These are phyloP conservation scores for Aureobasidium pullulans DNA, from an alignment of 2,329 filamentous ascomycete genomes.

Conservation along the genomic window DNA sequence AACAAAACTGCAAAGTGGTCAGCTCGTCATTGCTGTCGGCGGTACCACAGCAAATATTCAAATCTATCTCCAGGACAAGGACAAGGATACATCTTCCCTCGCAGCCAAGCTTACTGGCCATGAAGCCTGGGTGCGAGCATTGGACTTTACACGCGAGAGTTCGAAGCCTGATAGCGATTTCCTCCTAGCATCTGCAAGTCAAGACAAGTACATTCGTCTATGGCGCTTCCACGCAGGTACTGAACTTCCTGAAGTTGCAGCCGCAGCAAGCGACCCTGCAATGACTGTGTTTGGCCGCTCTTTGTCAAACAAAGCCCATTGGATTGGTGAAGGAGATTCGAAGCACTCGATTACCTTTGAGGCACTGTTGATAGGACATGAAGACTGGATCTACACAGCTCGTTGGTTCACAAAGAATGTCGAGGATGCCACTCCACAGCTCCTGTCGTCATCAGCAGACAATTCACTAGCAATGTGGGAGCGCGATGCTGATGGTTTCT, in stretches of 20 bases:
- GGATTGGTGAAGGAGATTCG: slow-evolving; percentile 53
- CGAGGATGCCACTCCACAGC: slow-evolving; percentile 36
- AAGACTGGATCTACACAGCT: slow-evolving; percentile 96
- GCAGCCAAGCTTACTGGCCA: slow-evolving; percentile 78
- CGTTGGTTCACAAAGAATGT: slow-evolving; percentile 55
- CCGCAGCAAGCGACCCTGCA: slow-evolving; percentile 48
- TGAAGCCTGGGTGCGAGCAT: slow-evolving; percentile 87
- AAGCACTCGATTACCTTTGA: slow-evolving; percentile 86
- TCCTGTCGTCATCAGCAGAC: slow-evolving; percentile 85
- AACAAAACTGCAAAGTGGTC: slow-evolving; percentile 45
- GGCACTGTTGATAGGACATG: slow-evolving; percentile 85
- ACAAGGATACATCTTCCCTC: slow-evolving; percentile 64
- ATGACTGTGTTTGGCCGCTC: slow-evolving; percentile 60
- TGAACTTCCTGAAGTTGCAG: slow-evolving; percentile 52
- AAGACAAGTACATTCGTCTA: slow-evolving; percentile 93
- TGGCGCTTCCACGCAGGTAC: slow-evolving; percentile 76
- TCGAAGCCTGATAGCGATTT: slow-evolving; percentile 54
- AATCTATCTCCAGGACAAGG: slow-evolving; percentile 57
- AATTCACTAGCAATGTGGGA: slow-evolving; percentile 94
- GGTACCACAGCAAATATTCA: slow-evolving; percentile 81
- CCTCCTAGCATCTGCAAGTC: slow-evolving; percentile 83
- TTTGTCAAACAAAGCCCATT: slow-evolving; percentile 82
- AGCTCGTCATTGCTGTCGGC: slow-evolving; percentile 62
- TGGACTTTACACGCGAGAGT: slow-evolving; percentile 66
- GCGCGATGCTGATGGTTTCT: slow-evolving; percentile 73